Percentiles rank a stretch among this genome's conserved stretches.
Conservation (phyloP, 2,329 filamentous ascomycete species). For the Tolypocladium paradoxum region DNA sequence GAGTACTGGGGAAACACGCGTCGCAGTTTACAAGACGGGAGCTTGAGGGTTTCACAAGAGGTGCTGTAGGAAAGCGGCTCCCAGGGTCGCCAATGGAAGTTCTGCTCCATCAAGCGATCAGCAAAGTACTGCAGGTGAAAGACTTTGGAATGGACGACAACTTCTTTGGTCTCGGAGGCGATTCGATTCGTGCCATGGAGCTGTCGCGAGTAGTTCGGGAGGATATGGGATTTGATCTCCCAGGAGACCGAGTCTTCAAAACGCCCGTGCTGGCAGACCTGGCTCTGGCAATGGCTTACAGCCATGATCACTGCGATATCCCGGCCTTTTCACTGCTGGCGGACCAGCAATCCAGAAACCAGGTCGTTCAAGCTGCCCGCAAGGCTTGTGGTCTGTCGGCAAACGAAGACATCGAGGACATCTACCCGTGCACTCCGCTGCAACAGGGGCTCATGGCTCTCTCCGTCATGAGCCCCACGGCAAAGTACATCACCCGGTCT, state of each 20-base stretch:
- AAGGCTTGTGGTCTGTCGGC: not conserved
- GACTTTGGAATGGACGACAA: slow-evolving; percentile 19
- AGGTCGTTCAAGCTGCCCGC: not conserved
- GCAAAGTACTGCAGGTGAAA: not conserved
- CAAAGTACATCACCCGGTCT: slow-evolving; percentile 9
- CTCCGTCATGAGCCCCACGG: slow-evolving; percentile 9
- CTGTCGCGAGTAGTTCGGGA: slow-evolving; percentile 24
- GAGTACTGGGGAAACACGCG: not conserved
- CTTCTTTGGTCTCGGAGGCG: slow-evolving; percentile 31
- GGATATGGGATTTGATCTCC: slow-evolving; percentile 1
- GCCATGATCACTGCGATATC: not conserved
- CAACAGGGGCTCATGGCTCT: slow-evolving; percentile 25
- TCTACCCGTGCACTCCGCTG: slow-evolving; percentile 24
- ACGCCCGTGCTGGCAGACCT: slow-evolving; percentile 1
- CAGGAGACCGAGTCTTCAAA: slow-evolving; percentile 5
- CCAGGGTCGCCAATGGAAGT: not conserved
- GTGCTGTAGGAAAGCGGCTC: not conserved
- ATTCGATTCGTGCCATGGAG: slow-evolving; percentile 33
- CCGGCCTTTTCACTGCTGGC: slow-evolving; percentile 4
- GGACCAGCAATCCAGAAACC: not conserved
- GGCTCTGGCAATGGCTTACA: not conserved
- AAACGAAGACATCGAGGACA: slow-evolving; percentile 14
- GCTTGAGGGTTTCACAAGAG: not conserved
- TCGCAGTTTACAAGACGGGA: not conserved
- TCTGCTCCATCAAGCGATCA: not conserved